Evolutionary conservation across 1,139 yeast genomes (phyloP).

Genomic region (Sugiyamaella neomexicana): DNA sequence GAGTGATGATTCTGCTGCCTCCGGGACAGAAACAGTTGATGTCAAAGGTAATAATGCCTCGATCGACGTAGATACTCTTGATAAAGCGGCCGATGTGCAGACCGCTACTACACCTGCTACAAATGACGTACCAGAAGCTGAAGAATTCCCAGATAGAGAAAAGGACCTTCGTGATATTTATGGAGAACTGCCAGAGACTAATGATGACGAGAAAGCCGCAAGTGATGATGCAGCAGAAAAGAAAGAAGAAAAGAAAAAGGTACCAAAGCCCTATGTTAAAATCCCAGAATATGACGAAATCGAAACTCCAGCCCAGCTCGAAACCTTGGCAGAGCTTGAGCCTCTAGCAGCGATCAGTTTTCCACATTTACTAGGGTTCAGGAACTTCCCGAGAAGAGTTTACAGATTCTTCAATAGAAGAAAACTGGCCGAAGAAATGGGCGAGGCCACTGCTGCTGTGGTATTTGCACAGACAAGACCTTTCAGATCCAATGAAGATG

Average conservation of each 20-base stretch:
- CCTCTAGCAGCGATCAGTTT: slow-evolving; percentile 73
- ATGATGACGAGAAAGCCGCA: slow-evolving; percentile 14
- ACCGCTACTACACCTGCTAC: background rate
- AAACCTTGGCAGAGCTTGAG: slow-evolving; percentile 40
- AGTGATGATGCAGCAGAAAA: slow-evolving; percentile 38
- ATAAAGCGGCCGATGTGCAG: slow-evolving; percentile 13
- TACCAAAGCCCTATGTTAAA: slow-evolving; percentile 61
- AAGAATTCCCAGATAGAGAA: slow-evolving; percentile 30
- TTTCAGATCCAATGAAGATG: slow-evolving; percentile 54
- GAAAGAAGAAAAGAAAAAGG: slow-evolving; percentile 46
- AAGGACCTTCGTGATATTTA: slow-evolving; percentile 29
- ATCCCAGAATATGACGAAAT: slow-evolving; percentile 57
- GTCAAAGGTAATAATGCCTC: background rate
- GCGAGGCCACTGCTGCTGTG: slow-evolving; percentile 59
- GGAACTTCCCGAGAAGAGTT: slow-evolving; percentile 71
- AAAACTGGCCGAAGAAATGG: slow-evolving; percentile 66
- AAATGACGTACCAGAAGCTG: slow-evolving; percentile 14
- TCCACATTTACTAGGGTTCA: slow-evolving; percentile 76
- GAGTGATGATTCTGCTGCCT: slow-evolving; percentile 6
- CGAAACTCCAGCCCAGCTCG: slow-evolving; percentile 62
- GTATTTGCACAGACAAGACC: slow-evolving; percentile 59
- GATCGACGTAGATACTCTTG: slow-evolving; percentile 11
- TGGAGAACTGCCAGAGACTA: slow-evolving; percentile 25
- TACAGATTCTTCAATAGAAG: slow-evolving; percentile 78
- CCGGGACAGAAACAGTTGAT: background rate